A percentile compares a stretch with the other conserved stretches of the same genome.
Conservation (phyloP, 2,329 filamentous ascomycete genomes). For the Cryphonectria carpinicola region DNA sequence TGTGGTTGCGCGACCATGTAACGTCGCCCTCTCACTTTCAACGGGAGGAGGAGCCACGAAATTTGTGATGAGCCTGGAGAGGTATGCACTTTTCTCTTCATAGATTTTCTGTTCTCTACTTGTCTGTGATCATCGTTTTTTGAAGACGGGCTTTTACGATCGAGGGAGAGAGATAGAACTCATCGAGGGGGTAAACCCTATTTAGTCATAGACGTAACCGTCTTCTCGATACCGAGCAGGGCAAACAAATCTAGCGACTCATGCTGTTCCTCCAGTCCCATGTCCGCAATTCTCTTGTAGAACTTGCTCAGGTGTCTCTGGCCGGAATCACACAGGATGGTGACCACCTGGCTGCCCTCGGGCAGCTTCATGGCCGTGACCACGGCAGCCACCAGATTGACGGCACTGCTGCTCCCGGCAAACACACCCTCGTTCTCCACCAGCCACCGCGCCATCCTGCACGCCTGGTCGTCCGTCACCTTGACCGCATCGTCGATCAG, state of each 20-base stretch:
- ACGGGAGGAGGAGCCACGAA: not conserved
- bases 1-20: not conserved
- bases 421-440: conserved; percentile 97
- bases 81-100: conserved; percentile 3
- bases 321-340: conserved; percentile 84
- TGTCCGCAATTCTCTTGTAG: conserved; percentile 73
- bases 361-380: conserved; percentile 67
- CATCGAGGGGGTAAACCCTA: not conserved
- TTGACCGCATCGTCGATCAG: conserved; percentile 88
- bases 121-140: not conserved
- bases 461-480: conserved; percentile 86
- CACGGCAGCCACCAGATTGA: conserved; percentile 87
- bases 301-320: conserved; percentile 83
- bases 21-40: conserved; percentile 5
- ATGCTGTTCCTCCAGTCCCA: conserved; percentile 66
- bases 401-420: conserved; percentile 90
- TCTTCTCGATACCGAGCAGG: conserved; percentile 50
- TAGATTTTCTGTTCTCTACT: not conserved
- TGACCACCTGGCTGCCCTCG: conserved; percentile 70
- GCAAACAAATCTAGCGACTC: conserved; percentile 52
- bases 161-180: not conserved
- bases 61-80: conserved; percentile 3
- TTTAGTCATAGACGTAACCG: not conserved
- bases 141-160: not conserved
- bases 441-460: conserved; percentile 92